phyloP scores from a whole-genome alignment of 1,284 basidiomycete genomes.

The Cryptococcus floricola region DNA sequence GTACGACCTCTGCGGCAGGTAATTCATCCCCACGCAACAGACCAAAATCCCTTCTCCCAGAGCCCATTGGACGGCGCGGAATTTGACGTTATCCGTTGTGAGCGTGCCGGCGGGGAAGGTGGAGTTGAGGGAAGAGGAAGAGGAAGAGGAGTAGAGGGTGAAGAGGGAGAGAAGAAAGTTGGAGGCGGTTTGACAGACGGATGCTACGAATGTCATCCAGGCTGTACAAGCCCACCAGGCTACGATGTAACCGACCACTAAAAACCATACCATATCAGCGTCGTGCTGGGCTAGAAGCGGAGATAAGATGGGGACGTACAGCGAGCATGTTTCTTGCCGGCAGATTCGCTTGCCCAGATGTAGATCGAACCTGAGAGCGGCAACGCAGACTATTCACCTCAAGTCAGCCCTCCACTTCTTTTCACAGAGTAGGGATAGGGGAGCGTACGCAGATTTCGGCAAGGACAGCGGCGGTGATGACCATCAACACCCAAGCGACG shows the following conservation, averaged over 20 bases:
- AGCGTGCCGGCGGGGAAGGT: constrained; percentile 67
- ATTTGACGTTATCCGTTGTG: constrained; percentile 63
- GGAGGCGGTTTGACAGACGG: constrained; percentile 56
- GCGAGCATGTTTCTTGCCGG: constrained; percentile 51
- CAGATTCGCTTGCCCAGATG: constrained; percentile 84
- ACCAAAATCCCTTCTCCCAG: constrained; percentile 1
- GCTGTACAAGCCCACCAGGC: constrained; percentile 85
- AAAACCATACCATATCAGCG: too few relatives aligned
- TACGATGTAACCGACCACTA: constrained; percentile 68
- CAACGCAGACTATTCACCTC: constrained; percentile 57
- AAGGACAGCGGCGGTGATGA: constrained; percentile 71
- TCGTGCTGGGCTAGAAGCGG: too few relatives aligned
- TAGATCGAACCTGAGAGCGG: constrained; percentile 84
- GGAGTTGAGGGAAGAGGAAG: too few relatives aligned
- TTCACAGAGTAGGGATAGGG: neutral
- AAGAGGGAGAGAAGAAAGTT: constrained; percentile 79
- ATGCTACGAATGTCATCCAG: constrained; percentile 81
- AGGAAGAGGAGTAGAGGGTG: constrained; percentile 59
- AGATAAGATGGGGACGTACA: constrained; percentile 39
- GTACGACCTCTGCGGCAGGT: constrained; percentile 62
- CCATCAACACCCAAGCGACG: constrained; percentile 19
- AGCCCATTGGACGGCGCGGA: constrained; percentile 72
- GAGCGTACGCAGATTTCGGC: constrained; percentile 66
- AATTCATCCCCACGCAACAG: constrained; percentile 70
- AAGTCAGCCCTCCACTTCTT: neutral